Base-by-base conservation (phyloP, 2,329 filamentous ascomycete species). In the Penicillium sp. region DNA sequence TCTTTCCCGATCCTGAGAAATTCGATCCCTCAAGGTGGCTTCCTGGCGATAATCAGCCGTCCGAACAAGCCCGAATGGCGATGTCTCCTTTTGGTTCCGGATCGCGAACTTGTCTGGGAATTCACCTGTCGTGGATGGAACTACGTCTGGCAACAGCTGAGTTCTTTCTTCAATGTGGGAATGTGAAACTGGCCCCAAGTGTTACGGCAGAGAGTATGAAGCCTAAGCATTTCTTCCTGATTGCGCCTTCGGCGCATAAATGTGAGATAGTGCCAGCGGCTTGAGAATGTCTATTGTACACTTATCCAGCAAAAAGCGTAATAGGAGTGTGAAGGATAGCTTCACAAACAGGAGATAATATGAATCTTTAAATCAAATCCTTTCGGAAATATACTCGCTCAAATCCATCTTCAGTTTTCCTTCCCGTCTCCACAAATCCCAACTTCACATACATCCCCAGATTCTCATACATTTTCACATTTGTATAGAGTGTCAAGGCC, bases 31-130 rank as follows among this genome's bases (percentile, higher is more conserved):
- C 65, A 2, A 73, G 83, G 8, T 86, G 83, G 82, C 52, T 73
- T 44, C 29, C 73, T 59, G 45, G 73, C 73, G 43, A 74, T 77
- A 59, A 46, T 3, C 14, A 49, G 7, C 25, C 20, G 7, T 33
- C 31, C 43, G 78, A 81, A 50, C 74, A 79, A 1, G 81, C 82
- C 12, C 88, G 44, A 15, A 2, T 35, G 18, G 44, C 44, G 6
- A 15, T 89, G 63, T 86, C 84, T 77, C 85, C 86, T 83, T 49
- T 49, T 41, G 47, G 85, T 2, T 85, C 82, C 18, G 86, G 87
- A 0, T 82, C 85, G 0, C 75, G 86, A 25, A 86, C 85, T 71
- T 89, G 87, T 62, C 76, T 90, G 2, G 87, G 87, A 0, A 84
- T 84, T 11, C 85, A 89, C 62, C 83, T 89, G 59, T 86, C 87